Conservation (phyloP, 1,139 yeast species). For the Blastobotrys proliferans region DNA sequence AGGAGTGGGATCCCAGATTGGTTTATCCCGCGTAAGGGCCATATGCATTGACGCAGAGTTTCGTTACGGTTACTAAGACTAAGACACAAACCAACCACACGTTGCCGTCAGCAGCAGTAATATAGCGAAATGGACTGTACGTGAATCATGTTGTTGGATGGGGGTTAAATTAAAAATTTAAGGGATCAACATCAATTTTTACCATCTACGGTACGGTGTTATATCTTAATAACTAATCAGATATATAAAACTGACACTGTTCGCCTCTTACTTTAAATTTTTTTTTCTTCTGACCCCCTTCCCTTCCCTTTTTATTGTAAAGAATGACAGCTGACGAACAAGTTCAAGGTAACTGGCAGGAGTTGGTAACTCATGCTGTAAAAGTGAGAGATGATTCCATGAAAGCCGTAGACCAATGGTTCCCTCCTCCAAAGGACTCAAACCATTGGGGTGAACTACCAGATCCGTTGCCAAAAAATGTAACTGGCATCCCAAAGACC, state of each 20-base stretch:
- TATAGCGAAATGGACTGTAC: too few relatives aligned
- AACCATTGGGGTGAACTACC: conserved; percentile 26
- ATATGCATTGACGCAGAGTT: too few relatives aligned
- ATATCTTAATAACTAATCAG: neutral
- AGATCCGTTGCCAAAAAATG: conserved; percentile 28
- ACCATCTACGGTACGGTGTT: neutral
- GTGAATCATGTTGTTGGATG: too few relatives aligned
- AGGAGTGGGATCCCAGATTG: too few relatives aligned
- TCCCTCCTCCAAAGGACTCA: conserved; percentile 27
- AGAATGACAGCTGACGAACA: neutral
- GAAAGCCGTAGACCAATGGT: conserved; percentile 26
- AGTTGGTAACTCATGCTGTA: conserved; percentile 9
- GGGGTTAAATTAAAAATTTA: too few relatives aligned
- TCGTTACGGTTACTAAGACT: too few relatives aligned
- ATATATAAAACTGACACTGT: neutral
- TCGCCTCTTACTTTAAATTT: neutral
- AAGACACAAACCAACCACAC: too few relatives aligned
- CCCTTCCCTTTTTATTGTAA: neutral
- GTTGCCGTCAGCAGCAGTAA: too few relatives aligned
- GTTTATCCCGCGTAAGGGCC: too few relatives aligned
- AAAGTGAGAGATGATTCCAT: conserved; percentile 29
- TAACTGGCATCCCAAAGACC: conserved; percentile 25
- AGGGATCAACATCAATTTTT: too few relatives aligned
- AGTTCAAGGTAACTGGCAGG: conserved; percentile 9
- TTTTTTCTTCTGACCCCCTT: neutral